Base-by-base conservation (phyloP, 768 basidiomycete genomes). In the Russula sp. region DNA sequence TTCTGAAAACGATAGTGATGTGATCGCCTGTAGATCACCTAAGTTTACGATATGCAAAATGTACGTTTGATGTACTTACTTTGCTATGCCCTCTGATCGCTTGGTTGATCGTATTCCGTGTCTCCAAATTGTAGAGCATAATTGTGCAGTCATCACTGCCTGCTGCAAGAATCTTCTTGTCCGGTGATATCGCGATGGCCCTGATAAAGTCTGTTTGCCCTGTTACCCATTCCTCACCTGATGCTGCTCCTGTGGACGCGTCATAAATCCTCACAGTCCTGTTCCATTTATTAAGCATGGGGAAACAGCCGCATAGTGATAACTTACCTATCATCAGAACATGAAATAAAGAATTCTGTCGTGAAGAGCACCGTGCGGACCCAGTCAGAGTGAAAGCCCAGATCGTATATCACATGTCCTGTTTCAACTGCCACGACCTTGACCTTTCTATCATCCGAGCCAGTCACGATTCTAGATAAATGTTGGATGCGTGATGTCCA, bases 131-230 rank as follows among this genome's bases (percentile, higher is more conserved):
- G 35, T 60, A 64, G 25, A 64, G 58, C 3, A 57, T 11, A 29
- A 64, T 64, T 7, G 41, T 36, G 36, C 1, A 22, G 16, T 64
- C 54, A 36, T 61, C 38, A 13, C 63, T 57, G 13, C 63, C 59
- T 16, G 49, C 41, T 25, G 54, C 70, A 45, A 75, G 58, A 8
- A 59, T 54, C 32, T 10, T 64, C 10, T 66, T 63, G 67, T 73
- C 64, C 41, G 66, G 65, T 14, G 73, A 72, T 49, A 69, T 65
- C 20, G 65, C 70, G 56, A 72, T 42, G 58, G 67, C 66, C 13
- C 41, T 41, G 0, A 69, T 47, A 32, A 34, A 22, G 14, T 14
- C 9, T 16, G 14, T 56, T 11, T 72, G 63, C 52, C 55, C 60
- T 1, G 48, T 42, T 22, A 45, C 13, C 61, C 54, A 64, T 6